phyloP scores from a whole-genome alignment of 208 protist species.

The Trypanosomatidae sp. region DNA sequence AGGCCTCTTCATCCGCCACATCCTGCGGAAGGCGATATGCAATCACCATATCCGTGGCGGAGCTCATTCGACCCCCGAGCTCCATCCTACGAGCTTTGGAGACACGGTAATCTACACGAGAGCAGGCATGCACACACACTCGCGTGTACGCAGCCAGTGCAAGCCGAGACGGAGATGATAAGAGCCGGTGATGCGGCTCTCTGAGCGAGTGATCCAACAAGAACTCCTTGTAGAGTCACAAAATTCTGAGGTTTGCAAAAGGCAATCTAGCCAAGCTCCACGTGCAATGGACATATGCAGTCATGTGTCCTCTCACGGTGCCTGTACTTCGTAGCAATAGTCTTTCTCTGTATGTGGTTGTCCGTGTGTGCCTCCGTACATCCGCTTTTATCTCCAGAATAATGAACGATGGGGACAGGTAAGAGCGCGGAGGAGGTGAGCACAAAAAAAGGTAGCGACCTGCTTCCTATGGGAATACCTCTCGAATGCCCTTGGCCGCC shows the following conservation, averaged over 20 bases:
- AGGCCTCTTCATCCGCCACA: conserved; percentile 13
- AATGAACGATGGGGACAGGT: not conserved
- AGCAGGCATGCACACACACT: not conserved
- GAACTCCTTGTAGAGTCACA: not conserved
- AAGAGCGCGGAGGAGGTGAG: not conserved
- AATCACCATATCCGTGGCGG: conserved; percentile 20
- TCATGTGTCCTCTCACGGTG: not conserved
- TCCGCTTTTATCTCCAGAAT: not conserved
- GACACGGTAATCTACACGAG: not conserved
- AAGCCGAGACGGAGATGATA: not conserved
- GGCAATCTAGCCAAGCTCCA: not conserved
- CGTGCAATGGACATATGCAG: not conserved
- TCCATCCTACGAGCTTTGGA: not conserved
- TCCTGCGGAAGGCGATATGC: conserved; percentile 24
- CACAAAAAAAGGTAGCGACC: not conserved
- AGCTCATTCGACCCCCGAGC: conserved; percentile 11
- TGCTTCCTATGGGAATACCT: not conserved
- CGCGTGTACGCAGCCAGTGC: not conserved
- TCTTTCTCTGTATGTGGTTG: not conserved
- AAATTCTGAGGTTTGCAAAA: not conserved
- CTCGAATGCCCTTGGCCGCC: too few relatives aligned
- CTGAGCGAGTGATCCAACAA: not conserved
- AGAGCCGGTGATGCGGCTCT: not conserved
- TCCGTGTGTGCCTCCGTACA: not conserved
- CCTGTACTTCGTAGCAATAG: not conserved